Conservation (phyloP, 768 basidiomycete genomes). For the Artomyces pyxidatus region DNA sequence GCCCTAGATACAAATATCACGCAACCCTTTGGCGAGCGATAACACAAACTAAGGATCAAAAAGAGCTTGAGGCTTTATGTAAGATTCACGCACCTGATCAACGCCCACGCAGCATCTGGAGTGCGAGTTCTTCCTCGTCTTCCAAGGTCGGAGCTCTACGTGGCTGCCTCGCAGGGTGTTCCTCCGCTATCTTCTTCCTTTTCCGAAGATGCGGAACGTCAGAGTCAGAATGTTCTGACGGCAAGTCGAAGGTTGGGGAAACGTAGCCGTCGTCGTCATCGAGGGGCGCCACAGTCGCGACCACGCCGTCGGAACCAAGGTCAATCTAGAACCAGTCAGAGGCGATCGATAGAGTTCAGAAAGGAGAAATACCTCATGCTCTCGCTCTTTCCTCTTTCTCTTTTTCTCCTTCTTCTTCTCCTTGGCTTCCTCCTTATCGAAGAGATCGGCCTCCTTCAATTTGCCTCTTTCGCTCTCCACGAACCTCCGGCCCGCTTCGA, state of each 20-base stretch:
- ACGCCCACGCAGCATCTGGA: conserved; percentile 41
- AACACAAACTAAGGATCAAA: background rate
- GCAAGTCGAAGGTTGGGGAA: conserved; percentile 61
- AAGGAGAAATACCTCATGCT: conserved; percentile 26
- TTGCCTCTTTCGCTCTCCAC: conserved; percentile 65
- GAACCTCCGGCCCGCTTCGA: conserved; percentile 60
- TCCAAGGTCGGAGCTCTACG: conserved; percentile 29
- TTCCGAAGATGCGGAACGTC: conserved; percentile 22
- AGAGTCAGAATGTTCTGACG: conserved; percentile 26
- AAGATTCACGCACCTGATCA: conserved; percentile 9
- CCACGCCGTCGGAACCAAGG: conserved; percentile 20
- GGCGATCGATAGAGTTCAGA: background rate
- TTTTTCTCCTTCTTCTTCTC: conserved; percentile 91
- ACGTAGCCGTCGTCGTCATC: conserved; percentile 58
- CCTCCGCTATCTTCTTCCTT: conserved; percentile 20
- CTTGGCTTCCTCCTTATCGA: conserved; percentile 76
- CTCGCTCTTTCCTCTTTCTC: conserved; percentile 79
- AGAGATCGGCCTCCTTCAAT: conserved; percentile 60
- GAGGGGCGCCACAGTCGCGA: conserved; percentile 28
- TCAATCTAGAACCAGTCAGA: conserved; percentile 10
- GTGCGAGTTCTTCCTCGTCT: conserved; percentile 58
- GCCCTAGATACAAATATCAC: too few relatives aligned
- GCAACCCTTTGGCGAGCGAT: background rate
- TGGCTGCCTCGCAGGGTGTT: conserved; percentile 17
- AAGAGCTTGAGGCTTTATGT: too few relatives aligned